Evolutionary conservation across 2,329 filamentous ascomycete species (phyloP), one percentile per base, ranked within the genome.

Genomic region (Cryphonectria nitschkei): DNA sequence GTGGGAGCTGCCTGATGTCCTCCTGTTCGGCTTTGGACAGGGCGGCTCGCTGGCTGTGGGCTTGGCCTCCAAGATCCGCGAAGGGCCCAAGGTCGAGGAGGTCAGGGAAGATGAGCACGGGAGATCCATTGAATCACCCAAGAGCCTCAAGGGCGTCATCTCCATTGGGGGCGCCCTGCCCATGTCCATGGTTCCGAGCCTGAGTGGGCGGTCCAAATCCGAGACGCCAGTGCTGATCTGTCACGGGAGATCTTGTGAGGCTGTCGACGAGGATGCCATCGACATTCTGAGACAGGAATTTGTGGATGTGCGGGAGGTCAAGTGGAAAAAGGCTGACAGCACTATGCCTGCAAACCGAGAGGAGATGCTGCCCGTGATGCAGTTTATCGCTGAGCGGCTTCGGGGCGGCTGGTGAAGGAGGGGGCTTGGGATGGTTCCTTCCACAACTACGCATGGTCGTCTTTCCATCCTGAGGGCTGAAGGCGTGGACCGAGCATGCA

Each of bases 321-420:
- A 88, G 76, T 96, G 93, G 89, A 87, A 86, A 76, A 89, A 90
- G 77, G 80, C 79, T 2, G 92, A 91, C 7, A 93, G 97, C 79
- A 87, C 87, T 0, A 97, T 98, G 95, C 94, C 94, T n/a, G 84
- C 85, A 62, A 91, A 86, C 78, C 86, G 92, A 68, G 94, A 97
- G 14, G 95, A 98, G 84, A 95, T 97, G 87, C 78, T 95, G 76
- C 94, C 95, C 0, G 87, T 98, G 72, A 98, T 98, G 94, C 89
- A 92, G 77, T 98, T 91, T 76, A 87, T 94, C 76, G 90, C 91
- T 0, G 86, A 91, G 66, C 86, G 91, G 76, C 80, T 96, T 75
- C 76, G 76, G 65, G 75, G 72, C 32, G 76, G 75, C 14, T 76
- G 76, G 75, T 73, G 71, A 65, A 68, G 65, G 67, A 72, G 39